A percentile compares a stretch with the other conserved stretches of the same genome.
Evolutionary conservation across 257 asterid species (phyloP).

Genomic region (Cruciata laevipes): DNA sequence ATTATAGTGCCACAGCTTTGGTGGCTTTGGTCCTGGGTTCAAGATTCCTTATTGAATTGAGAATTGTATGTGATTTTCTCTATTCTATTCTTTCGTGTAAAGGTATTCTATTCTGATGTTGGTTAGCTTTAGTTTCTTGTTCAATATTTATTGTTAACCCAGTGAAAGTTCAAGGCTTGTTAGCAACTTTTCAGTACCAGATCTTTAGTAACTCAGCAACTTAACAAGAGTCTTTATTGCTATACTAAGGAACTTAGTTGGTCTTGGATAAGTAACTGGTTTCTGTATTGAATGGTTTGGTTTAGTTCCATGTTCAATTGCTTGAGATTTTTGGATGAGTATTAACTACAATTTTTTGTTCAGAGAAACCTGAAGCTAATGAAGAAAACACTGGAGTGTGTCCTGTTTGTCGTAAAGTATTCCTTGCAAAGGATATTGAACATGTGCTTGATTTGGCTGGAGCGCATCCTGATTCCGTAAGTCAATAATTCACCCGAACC

Average conservation of each 20-base stretch:
- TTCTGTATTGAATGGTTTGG: not conserved
- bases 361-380: conserved; percentile 39
- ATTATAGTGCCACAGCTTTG: not conserved
- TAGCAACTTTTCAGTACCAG: not conserved
- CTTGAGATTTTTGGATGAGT: not conserved
- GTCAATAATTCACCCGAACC: conserved; percentile 16
- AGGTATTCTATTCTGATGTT: no score
- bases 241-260: not conserved
- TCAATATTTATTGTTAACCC: no score
- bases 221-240: not conserved
- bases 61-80: not conserved
- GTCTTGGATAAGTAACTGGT: not conserved
- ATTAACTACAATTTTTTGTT: conserved; percentile 17
- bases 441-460: conserved; percentile 77
- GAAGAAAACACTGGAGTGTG: conserved; percentile 55
- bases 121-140: not conserved
- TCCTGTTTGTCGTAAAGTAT: conserved; percentile 81
- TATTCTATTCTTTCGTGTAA: no score
- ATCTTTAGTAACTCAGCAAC: not conserved
- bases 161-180: not conserved
- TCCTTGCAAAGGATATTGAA: conserved; percentile 71
- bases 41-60: not conserved
- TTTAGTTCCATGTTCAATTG: not conserved
- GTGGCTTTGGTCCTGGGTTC: not conserved
- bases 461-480: conserved; percentile 40